Percentiles rank a stretch among this genome's conserved stretches.
Evolutionary conservation across 2,329 filamentous ascomycete species (phyloP).

Genomic region (Cyphellophora attinorum): DNA sequence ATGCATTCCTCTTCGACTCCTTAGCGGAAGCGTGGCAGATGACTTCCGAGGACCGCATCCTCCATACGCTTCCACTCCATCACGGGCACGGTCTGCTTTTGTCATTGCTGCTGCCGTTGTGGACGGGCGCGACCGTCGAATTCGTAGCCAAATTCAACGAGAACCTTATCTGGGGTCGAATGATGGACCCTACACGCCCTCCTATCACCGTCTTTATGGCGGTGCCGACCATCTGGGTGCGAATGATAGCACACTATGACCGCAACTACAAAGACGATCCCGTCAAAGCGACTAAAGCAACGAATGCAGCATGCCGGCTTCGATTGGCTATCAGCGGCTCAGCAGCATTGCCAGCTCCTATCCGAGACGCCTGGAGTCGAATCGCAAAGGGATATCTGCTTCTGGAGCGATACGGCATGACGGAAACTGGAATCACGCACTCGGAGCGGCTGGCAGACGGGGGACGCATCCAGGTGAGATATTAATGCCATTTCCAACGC

Average conservation of each 20-base stretch:
- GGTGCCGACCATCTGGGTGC: slow-evolving; percentile 42
- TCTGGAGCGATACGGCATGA: slow-evolving; percentile 36
- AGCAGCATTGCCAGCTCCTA: slow-evolving; percentile 30
- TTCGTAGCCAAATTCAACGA: slow-evolving; percentile 37
- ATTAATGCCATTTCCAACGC: too few species aligned
- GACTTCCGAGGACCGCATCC: slow-evolving; percentile 31
- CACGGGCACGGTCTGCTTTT: slow-evolving; percentile 41
- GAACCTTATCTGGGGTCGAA: slow-evolving; percentile 36
- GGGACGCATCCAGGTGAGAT: slow-evolving; percentile 1
- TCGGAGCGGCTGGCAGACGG: neutral
- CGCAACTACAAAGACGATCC: slow-evolving; percentile 30
- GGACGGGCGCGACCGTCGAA: slow-evolving; percentile 37
- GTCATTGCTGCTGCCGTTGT: slow-evolving; percentile 35
- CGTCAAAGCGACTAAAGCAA: slow-evolving; percentile 24
- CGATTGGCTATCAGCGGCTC: slow-evolving; percentile 31
- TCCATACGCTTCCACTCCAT: slow-evolving; percentile 41
- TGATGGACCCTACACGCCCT: slow-evolving; percentile 25
- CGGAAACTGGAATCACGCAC: slow-evolving; percentile 3
- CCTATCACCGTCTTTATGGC: slow-evolving; percentile 36
- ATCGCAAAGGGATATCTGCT: slow-evolving; percentile 29
- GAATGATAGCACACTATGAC: slow-evolving; percentile 35
- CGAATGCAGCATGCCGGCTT: slow-evolving; percentile 24
- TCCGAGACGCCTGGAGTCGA: slow-evolving; percentile 27
- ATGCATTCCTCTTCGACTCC: too few species aligned
- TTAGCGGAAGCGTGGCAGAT: slow-evolving; percentile 27